Evolutionary conservation across 148 eudicot genomes (phyloP).

Genomic region (Selenicereus undatus): DNA sequence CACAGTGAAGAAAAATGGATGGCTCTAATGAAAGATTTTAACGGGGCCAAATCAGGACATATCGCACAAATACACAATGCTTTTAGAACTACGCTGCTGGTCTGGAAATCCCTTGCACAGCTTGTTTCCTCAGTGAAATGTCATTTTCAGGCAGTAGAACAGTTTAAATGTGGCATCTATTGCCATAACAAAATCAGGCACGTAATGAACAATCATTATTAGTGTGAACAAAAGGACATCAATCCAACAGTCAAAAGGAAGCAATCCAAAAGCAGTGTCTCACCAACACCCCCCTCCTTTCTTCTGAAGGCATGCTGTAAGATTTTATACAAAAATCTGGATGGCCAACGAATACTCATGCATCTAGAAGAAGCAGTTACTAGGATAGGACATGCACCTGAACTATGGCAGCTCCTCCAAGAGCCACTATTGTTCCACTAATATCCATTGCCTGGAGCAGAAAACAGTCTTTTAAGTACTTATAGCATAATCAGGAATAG

Average conservation of each 20-base stretch:
- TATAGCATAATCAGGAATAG: neutral
- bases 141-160: too few species aligned
- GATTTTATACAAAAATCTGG: neutral
- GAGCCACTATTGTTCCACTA: constrained; percentile 72
- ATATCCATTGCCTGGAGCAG: constrained; percentile 75
- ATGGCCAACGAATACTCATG: neutral
- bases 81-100: too few species aligned
- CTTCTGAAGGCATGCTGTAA: neutral
- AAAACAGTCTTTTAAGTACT: constrained; percentile 8
- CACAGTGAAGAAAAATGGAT: too few species aligned
- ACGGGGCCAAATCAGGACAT: too few species aligned
- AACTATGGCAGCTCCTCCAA: constrained; percentile 82
- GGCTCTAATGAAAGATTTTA: too few species aligned
- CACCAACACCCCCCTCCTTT: too few species aligned
- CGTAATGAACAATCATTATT: neutral
- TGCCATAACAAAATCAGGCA: neutral
- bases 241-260: neutral
- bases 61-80: too few species aligned
- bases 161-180: too few species aligned
- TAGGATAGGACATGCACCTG: constrained; percentile 59
- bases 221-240: neutral
- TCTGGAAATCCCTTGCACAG: too few species aligned
- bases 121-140: too few species aligned
- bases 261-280: neutral
- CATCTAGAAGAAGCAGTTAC: neutral